Evolutionary conservation across 768 basidiomycete genomes (phyloP).

Genomic region (Pulveroboletus sp.): DNA sequence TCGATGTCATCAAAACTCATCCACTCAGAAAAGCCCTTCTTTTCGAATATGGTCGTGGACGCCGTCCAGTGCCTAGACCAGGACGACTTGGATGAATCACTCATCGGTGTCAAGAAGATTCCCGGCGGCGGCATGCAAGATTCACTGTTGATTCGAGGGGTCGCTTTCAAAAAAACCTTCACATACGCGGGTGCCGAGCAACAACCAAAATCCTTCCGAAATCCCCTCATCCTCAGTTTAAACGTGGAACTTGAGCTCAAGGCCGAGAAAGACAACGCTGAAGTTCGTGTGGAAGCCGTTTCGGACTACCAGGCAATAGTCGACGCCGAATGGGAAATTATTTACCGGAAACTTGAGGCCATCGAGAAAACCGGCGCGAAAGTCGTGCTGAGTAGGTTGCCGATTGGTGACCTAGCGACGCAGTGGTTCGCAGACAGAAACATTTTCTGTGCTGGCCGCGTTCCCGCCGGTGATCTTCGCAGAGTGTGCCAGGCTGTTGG

Average conservation of each 20-base stretch:
- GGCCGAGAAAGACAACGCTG: slow-evolving; percentile 99
- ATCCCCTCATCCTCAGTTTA: slow-evolving; percentile 88
- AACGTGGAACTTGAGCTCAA: slow-evolving; percentile 99
- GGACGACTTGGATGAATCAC: slow-evolving; percentile 87
- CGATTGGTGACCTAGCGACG: slow-evolving; percentile 96
- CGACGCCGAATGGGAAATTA: slow-evolving; percentile 99
- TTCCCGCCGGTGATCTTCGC: slow-evolving; percentile 82
- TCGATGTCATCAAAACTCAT: slow-evolving; percentile 99
- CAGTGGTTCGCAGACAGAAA: slow-evolving; percentile 99
- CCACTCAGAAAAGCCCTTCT: slow-evolving; percentile 98
- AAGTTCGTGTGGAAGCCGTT: slow-evolving; percentile 94
- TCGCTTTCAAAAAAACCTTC: slow-evolving; percentile 99
- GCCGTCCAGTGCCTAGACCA: slow-evolving; percentile 92
- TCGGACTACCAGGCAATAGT: slow-evolving; percentile 99
- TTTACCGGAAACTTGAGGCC: slow-evolving; percentile 93
- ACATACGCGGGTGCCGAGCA: slow-evolving; percentile 99
- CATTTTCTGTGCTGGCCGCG: slow-evolving; percentile 98
- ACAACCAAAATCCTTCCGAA: slow-evolving; percentile 87
- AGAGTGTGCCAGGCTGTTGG: slow-evolving; percentile 95
- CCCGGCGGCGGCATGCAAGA: slow-evolving; percentile 98
- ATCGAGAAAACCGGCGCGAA: slow-evolving; percentile 96
- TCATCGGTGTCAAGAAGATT: slow-evolving; percentile 97
- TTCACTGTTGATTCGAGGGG: slow-evolving; percentile 82
- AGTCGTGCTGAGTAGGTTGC: slow-evolving; percentile 95
- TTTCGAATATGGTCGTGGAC: slow-evolving; percentile 98